Evolutionary conservation across 2,329 filamentous ascomycete species (phyloP).

Genomic region (Dactylonectria estremocensis): DNA sequence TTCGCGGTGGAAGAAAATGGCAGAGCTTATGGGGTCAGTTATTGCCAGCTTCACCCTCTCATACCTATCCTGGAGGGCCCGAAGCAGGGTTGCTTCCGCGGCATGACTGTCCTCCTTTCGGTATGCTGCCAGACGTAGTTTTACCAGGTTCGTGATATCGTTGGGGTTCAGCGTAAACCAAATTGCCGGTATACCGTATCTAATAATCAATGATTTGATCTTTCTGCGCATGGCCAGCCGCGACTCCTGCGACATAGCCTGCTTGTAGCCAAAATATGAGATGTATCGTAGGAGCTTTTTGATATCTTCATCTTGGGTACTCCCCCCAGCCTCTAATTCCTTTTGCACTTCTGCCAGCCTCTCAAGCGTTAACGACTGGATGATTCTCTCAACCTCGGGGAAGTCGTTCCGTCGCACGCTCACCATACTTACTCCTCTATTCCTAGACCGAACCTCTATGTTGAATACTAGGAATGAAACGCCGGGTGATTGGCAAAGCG

Average conservation of each 20-base stretch:
- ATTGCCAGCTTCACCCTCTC: slow-evolving; percentile 17
- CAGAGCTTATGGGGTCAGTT: slow-evolving; percentile 14
- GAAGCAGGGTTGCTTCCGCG: slow-evolving; percentile 8
- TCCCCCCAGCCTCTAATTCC: slow-evolving; percentile 12
- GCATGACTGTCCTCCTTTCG: too few relatives aligned
- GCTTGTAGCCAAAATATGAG: slow-evolving; percentile 15
- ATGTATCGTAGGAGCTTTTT: slow-evolving; percentile 21
- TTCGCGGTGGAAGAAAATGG: slow-evolving; percentile 1
- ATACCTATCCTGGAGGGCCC: slow-evolving; percentile 19
- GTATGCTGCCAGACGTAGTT: slow-evolving; percentile 7
- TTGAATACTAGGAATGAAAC: not conserved
- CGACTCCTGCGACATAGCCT: slow-evolving; percentile 12
- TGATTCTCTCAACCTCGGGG: not conserved
- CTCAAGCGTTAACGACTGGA: not conserved
- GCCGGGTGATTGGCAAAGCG: too few relatives aligned
- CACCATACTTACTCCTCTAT: not conserved
- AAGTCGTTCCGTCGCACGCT: not conserved
- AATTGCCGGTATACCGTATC: slow-evolving; percentile 27
- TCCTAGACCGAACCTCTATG: not conserved
- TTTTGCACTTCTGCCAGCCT: not conserved
- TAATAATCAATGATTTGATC: slow-evolving; percentile 27
- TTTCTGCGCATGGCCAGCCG: slow-evolving; percentile 19
- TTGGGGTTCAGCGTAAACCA: slow-evolving; percentile 32
- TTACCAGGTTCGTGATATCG: slow-evolving; percentile 23
- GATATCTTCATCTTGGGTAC: slow-evolving; percentile 15